A percentile compares a stretch with the other conserved stretches of the same genome.
These are phyloP conservation scores for Rhizopus microsporus DNA, from an alignment of 371 early-diverging fungal species.

Conservation along the genomic window DNA sequence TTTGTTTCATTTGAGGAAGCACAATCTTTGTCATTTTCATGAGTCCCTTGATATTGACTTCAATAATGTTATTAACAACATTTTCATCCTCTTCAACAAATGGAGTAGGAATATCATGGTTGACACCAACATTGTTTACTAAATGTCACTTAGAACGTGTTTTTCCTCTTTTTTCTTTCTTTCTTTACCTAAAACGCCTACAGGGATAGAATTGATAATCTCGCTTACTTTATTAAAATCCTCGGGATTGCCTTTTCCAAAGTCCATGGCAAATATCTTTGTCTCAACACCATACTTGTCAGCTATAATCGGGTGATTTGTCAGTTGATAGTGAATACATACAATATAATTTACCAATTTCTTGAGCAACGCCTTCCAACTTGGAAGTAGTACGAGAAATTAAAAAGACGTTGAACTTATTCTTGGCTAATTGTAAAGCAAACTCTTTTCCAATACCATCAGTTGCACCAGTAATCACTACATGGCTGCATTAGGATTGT, in stretches of 20 bases:
- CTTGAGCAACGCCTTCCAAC: constrained; percentile 76
- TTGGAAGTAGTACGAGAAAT: constrained; percentile 88
- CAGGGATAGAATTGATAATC: constrained; percentile 56
- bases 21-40: constrained; percentile 84
- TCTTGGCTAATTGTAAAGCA: constrained; percentile 86
- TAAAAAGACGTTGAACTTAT: constrained; percentile 86
- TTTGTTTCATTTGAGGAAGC: constrained; percentile 72
- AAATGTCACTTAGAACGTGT: constrained; percentile 6
- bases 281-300: constrained; percentile 66
- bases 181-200: constrained; percentile 68
- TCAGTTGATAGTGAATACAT: not conserved
- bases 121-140: constrained; percentile 94
- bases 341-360: constrained; percentile 55
- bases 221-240: constrained; percentile 72
- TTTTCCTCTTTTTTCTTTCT: not conserved
- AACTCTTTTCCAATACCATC: constrained; percentile 98
- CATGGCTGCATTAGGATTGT: not conserved
- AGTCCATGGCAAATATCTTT: constrained; percentile 83
- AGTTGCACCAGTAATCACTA: constrained; percentile 96
- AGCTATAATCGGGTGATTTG: constrained; percentile 11
- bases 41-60: constrained; percentile 87
- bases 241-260: constrained; percentile 61
- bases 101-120: constrained; percentile 84
- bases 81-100: constrained; percentile 78
- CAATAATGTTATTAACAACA: constrained; percentile 73